These are phyloP conservation scores for Ophiocordyceps camponoti-rufipedis DNA, from an alignment of 2,329 filamentous ascomycete species.

Conservation along the genomic window DNA sequence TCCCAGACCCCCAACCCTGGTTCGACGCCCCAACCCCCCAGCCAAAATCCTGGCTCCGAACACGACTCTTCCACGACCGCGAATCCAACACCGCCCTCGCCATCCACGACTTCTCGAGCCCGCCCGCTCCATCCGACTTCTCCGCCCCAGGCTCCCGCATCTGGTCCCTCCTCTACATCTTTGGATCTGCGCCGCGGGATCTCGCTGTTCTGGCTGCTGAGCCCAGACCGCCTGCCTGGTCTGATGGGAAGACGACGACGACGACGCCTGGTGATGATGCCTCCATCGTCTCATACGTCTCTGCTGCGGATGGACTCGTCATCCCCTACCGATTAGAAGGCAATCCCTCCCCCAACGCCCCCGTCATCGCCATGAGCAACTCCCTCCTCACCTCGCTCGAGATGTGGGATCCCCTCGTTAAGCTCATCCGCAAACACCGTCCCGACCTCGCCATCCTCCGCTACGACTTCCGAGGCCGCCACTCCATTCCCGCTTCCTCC, in stretches of 20 bases:
- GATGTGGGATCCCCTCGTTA: constrained; percentile 67
- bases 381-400: constrained; percentile 59
- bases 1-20: no score
- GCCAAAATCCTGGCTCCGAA: constrained; percentile 58
- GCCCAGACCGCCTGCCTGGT: constrained; percentile 25
- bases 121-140: constrained; percentile 7
- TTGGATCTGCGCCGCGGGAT: constrained; percentile 57
- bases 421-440: constrained; percentile 37
- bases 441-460: constrained; percentile 56
- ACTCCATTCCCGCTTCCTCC: constrained; percentile 26
- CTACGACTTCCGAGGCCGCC: constrained; percentile 59
- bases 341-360: constrained; percentile 44
- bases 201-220: constrained; percentile 36
- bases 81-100: constrained; percentile 36
- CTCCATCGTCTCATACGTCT: constrained; percentile 48
- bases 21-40: constrained; percentile 30
- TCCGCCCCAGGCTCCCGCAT: constrained; percentile 24
- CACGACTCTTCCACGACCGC: constrained; percentile 40
- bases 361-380: constrained; percentile 60
- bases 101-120: constrained; percentile 52
- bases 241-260: constrained; percentile 19
- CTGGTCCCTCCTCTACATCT: constrained; percentile 63
- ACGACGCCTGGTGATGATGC: constrained; percentile 33
- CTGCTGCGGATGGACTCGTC: constrained; percentile 45
- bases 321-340: constrained; percentile 66